Base-by-base conservation (phyloP, 345 rosid species). In the Eucalyptus regnans region DNA sequence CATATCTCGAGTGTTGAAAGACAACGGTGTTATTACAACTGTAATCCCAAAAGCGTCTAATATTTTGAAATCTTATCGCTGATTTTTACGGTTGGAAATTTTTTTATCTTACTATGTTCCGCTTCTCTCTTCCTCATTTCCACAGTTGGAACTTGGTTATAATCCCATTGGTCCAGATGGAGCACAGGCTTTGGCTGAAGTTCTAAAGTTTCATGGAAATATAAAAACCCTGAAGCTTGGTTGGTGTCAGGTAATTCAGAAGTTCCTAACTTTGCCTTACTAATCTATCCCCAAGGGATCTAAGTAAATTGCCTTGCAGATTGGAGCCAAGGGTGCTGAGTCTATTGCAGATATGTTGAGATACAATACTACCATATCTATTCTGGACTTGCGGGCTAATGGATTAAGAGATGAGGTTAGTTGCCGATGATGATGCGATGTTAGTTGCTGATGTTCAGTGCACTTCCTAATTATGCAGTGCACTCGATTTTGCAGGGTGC, bases 131-230 rank as follows among this genome's bases (percentile, higher is more conserved):
- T 66, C 51, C 87, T 44, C 79, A 71, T 50, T 91, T 90, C 86
- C 86, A 62, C 95, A 96, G 99, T 92, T 97, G 94, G 99, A 96
- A 87, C 89, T 95, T 88, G 97, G 99, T 91, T 97, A 97, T 92
- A 97, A 97, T 93, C 99, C 99, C 87, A 94, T 96, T 79, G 99
- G 98, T 87, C 92, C 97, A 7, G 97, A 97, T 54, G 99, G 99
- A 83, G 97, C 96, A 49, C 96, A 96, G 94, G 97, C 95, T 33
- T 88, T 97, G 92, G 93, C 94, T 7, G 99, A 97, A 91, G 94
- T 97, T 92, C 98, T 97, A 25, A 97, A 97, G 95, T 97, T 97
- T 91, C 94, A 96, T 89, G 98, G 99, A 88, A 97, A 95, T 89
- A 91, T 97, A 51, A 95, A 92, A 85, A 94, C 95, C 37, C 96